Evolutionary conservation across 768 basidiomycete species (phyloP), one percentile per base, ranked within the genome.

Genomic region (Serpula lacrymans): DNA sequence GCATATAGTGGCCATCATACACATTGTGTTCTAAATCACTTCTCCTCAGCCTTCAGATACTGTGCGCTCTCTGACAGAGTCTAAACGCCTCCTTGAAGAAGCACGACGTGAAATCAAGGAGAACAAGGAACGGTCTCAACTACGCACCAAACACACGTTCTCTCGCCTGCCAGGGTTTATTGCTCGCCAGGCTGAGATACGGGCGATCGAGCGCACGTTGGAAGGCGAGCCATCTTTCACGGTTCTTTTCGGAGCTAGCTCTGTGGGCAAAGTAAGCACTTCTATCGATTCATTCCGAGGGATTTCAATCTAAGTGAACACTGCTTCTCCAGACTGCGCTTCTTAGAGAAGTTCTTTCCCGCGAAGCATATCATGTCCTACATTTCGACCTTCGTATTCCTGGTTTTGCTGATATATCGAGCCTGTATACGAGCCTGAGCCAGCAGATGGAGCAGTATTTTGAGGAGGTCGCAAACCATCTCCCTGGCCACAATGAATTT

Each of bases 361-460:
- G 70, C 14, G 72, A 80, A 8, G 67, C 67, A 36, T 91, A 84
- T 54, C 85, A 88, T 62, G 85, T 90, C 39, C 72, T 90, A 34
- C 84, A 88, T 53, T 87, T 91, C 49, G 88, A 91, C 59, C 70
- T 92, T 30, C 79, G 88, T 4, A 88, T 90, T 35, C 77, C 88
- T 3, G 88, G 87, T 0, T 91, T 91, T 52, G 86, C 87, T 2
- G 88, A 90, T 53, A 68, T 91, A 9, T 64, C 76, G 1, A 89
- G 88, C 51, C 67, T 91, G 24, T 90, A 91, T 53, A 73, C 69
- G 58, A 83, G 85, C 39, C 70, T 92, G 8, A 84, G 83, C 48
- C 75, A 78, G 30, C 87, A 88, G 57, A 86, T 90, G 80, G 85
- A 89, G 49, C 75, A 77, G 23, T 91, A 82, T 54, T 91, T 89